phyloP scores from a whole-genome alignment of 805 yeast species.

The Kodamaea hsintzibuensis region DNA sequence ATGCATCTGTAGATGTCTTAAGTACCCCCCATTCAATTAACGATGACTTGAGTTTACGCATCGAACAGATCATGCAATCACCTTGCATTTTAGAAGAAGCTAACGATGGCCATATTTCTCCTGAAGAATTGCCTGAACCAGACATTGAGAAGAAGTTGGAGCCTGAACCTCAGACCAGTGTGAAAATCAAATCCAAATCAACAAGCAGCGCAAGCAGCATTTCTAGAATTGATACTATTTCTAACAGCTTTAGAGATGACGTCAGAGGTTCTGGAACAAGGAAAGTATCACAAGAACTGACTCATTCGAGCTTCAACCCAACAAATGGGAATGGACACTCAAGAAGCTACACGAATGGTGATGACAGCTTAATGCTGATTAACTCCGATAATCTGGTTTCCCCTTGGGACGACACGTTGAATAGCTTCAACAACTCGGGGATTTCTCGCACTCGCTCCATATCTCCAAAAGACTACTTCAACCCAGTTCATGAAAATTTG shows the following conservation, averaged over 20 bases:
- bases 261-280: neutral
- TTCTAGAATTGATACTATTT: neutral
- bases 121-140: neutral
- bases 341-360: neutral
- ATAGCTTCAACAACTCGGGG: neutral
- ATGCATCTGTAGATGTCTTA: neutral
- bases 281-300: neutral
- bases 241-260: neutral
- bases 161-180: neutral
- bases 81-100: neutral
- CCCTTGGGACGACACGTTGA: slow-evolving; percentile 3
- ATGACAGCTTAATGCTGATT: neutral
- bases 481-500: slow-evolving; percentile 11
- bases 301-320: neutral
- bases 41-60: neutral
- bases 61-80: neutral
- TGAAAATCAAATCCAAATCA: neutral
- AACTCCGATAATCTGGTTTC: slow-evolving; percentile 1
- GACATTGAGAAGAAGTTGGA: neutral
- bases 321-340: neutral
- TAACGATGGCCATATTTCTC: neutral
- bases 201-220: neutral
- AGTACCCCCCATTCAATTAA: neutral
- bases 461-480: slow-evolving; percentile 2
- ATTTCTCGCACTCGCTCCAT: neutral